These are phyloP conservation scores for Aspergillus sparsus DNA, from an alignment of 495 filamentous ascomycete species.

Conservation along the genomic window DNA sequence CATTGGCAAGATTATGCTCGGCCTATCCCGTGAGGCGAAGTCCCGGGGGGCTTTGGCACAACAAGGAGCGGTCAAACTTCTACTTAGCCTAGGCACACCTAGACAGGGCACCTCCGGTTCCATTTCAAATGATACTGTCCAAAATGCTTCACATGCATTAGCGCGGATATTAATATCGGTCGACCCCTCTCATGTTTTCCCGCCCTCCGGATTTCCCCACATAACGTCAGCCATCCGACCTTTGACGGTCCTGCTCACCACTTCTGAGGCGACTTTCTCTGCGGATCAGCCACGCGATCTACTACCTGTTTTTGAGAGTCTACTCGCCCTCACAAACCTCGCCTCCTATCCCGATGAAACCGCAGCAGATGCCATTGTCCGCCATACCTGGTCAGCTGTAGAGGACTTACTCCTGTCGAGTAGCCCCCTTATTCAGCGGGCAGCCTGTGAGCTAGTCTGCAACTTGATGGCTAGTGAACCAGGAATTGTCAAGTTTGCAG, in stretches of 20 bases:
- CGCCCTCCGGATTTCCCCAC: constrained; percentile 68
- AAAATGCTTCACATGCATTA: constrained; percentile 76
- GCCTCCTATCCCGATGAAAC: constrained; percentile 73
- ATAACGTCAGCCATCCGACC: constrained; percentile 77
- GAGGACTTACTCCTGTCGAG: constrained; percentile 81
- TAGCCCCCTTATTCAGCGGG: constrained; percentile 76
- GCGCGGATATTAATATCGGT: constrained; percentile 90
- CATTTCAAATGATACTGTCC: constrained; percentile 48
- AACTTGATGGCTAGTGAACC: constrained; percentile 82
- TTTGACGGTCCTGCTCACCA: constrained; percentile 67
- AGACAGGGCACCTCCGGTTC: constrained; percentile 49
- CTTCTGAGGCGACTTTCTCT: constrained; percentile 45
- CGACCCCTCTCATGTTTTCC: constrained; percentile 84
- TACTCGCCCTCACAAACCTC: constrained; percentile 91
- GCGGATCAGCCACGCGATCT: constrained; percentile 70
- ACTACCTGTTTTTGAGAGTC: constrained; percentile 84
- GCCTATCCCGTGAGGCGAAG: constrained; percentile 68
- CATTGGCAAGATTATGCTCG: constrained; percentile 68
- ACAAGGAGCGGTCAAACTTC: constrained; percentile 84
- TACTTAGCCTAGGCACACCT: constrained; percentile 65
- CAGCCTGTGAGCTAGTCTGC: constrained; percentile 85
- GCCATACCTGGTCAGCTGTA: constrained; percentile 66
- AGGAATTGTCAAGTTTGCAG: constrained; percentile 73
- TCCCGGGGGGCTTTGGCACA: constrained; percentile 80
- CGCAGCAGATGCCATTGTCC: constrained; percentile 69